Conservation (phyloP, 495 filamentous ascomycete genomes). For the Hypoxylon rickii region DNA sequence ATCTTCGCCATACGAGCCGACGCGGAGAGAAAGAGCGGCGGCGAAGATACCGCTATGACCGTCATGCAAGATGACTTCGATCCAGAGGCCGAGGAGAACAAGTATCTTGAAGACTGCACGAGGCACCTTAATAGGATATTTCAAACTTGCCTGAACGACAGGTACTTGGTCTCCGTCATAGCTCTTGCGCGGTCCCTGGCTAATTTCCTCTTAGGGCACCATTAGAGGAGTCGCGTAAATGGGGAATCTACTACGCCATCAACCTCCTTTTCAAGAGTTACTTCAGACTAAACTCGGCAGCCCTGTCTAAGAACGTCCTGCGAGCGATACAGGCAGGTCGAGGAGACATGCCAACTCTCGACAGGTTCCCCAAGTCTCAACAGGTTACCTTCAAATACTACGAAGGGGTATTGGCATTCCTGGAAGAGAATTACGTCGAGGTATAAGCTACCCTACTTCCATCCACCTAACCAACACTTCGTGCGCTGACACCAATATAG, state of each 20-base stretch:
- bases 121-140: slow-evolving; percentile 88
- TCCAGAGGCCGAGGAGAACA: slow-evolving; percentile 69
- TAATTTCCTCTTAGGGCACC: slow-evolving; percentile 63
- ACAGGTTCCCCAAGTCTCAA: slow-evolving; percentile 81
- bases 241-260: slow-evolving; percentile 91
- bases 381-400: slow-evolving; percentile 98
- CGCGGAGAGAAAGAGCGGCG: slow-evolving; percentile 56
- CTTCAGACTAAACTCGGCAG: slow-evolving; percentile 89
- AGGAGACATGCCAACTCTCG: slow-evolving; percentile 75
- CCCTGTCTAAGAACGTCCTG: slow-evolving; percentile 88
- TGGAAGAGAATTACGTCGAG: slow-evolving; percentile 87
- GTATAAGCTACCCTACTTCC: slow-evolving; percentile 47
- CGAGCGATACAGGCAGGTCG: slow-evolving; percentile 72
- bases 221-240: slow-evolving; percentile 89
- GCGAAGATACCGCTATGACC: slow-evolving; percentile 46
- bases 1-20: slow-evolving; percentile 90
- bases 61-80: slow-evolving; percentile 78
- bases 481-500: slow-evolving; percentile 50
- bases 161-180: slow-evolving; percentile 57
- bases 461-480: too few relatives aligned
- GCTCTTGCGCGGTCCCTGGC: slow-evolving; percentile 23
- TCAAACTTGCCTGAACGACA: slow-evolving; percentile 81
- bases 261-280: slow-evolving; percentile 97
- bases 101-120: slow-evolving; percentile 86
- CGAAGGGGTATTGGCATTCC: slow-evolving; percentile 82